Conservation (phyloP, 352 stramenopile species). For the Pythium oligandrum region DNA sequence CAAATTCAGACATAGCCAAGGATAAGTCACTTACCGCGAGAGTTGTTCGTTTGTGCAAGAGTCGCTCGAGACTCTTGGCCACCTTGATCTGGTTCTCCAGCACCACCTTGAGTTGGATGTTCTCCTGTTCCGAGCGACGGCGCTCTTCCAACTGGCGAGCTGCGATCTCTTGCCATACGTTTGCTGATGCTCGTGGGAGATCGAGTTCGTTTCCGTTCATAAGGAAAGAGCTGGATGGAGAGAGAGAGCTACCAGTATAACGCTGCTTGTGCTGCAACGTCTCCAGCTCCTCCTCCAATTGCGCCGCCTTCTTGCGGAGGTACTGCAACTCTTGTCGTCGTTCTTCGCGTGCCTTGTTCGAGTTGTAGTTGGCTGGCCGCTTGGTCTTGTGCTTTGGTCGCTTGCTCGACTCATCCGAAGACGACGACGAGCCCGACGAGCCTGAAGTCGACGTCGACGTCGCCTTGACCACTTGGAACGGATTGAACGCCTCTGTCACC, state of each 20-base stretch:
- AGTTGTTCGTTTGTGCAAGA: constrained; percentile 33
- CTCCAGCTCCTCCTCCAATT: constrained; percentile 19
- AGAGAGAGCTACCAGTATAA: background rate
- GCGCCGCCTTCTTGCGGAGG: no score
- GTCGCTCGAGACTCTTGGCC: constrained; percentile 31
- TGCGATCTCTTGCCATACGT: constrained; percentile 22
- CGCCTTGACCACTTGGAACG: no score
- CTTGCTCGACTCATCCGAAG: no score
- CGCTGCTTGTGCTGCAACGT: constrained; percentile 10
- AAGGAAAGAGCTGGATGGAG: no score
- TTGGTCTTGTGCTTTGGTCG: no score
- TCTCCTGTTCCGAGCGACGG: constrained; percentile 32
- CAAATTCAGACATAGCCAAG: constrained; percentile 2
- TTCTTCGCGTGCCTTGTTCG: no score
- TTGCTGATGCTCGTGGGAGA: background rate
- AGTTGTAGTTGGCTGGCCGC: no score
- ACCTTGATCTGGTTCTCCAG: constrained; percentile 48
- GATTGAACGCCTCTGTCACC: no score
- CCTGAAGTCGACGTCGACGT: no score
- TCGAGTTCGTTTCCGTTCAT: no score
- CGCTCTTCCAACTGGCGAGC: constrained; percentile 16
- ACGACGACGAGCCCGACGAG: no score
- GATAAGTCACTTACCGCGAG: constrained; percentile 17
- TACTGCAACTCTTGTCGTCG: no score
- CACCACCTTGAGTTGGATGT: constrained; percentile 41